phyloP scores from a whole-genome alignment of 2,329 filamentous ascomycete genomes.

The Emmonsia crescens region DNA sequence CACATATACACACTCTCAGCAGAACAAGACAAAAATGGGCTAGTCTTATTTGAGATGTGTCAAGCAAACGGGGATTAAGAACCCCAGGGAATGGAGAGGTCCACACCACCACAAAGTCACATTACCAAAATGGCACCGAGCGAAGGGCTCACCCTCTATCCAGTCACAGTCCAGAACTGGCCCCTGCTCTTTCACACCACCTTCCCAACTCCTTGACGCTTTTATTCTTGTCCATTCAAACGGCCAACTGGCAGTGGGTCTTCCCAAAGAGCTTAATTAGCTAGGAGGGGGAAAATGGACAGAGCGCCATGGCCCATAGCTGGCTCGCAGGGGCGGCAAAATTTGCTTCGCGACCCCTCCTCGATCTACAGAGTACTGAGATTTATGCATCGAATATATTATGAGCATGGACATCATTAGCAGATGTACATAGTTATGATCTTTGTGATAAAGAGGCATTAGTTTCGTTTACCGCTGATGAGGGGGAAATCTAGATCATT shows the following conservation, averaged over 20 bases:
- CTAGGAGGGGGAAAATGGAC: background rate
- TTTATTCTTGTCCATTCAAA: background rate
- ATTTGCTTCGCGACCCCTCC: too few relatives aligned
- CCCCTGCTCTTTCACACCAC: conserved; percentile 4
- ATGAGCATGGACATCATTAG: background rate
- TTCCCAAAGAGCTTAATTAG: background rate
- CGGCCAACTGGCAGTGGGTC: background rate
- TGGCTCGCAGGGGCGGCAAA: background rate
- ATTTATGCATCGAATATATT: background rate
- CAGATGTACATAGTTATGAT: background rate
- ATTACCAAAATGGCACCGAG: conserved; percentile 6
- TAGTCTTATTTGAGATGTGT: background rate
- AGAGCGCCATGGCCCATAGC: background rate
- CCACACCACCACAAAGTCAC: conserved; percentile 4
- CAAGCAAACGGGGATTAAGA: background rate
- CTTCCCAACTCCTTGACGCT: background rate
- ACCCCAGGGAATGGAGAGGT: background rate
- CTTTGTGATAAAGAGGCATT: background rate
- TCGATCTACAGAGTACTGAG: background rate
- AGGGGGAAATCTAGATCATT: background rate
- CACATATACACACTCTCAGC: background rate
- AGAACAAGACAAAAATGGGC: background rate
- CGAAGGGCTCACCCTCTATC: conserved; percentile 1
- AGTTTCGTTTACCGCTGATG: background rate
- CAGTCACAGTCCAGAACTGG: background rate